Conservation (phyloP, 352 stramenopile species). For the Aphanomyces euteiches region DNA sequence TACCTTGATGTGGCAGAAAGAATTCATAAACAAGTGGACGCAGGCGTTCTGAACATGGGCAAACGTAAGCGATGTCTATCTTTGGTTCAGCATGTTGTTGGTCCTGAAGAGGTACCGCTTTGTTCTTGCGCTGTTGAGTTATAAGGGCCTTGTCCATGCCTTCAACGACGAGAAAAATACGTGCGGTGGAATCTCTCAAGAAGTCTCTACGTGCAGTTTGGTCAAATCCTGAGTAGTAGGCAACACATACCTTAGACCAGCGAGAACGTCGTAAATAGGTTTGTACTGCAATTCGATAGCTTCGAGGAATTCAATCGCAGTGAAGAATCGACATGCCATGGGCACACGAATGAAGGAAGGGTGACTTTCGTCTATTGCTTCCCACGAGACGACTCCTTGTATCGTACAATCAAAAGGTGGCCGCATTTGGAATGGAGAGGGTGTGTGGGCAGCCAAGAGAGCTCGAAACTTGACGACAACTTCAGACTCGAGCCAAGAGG, state of each 20-base stretch:
- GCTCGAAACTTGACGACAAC: neutral
- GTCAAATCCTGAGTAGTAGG: neutral
- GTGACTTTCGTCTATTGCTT: neutral
- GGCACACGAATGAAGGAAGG: neutral
- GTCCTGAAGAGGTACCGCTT: neutral
- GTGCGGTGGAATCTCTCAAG: neutral
- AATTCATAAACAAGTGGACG: slow-evolving; percentile 25
- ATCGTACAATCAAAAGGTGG: neutral
- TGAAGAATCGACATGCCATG: slow-evolving; percentile 14
- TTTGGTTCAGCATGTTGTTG: neutral
- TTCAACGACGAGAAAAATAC: slow-evolving; percentile 20
- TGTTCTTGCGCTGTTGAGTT: neutral
- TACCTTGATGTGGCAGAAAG: slow-evolving; percentile 28
- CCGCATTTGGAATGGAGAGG: neutral
- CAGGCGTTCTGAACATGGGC: slow-evolving; percentile 16
- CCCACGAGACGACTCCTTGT: neutral
- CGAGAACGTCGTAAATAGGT: slow-evolving; percentile 13
- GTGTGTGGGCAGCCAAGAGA: neutral
- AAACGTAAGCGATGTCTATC: slow-evolving; percentile 18
- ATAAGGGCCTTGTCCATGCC: slow-evolving; percentile 25
- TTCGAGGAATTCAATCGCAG: slow-evolving; percentile 9
- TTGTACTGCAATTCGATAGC: slow-evolving; percentile 1
- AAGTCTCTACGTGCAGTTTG: neutral
- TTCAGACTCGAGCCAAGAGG: neutral
- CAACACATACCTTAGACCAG: neutral